These are phyloP conservation scores for Aspergillus aculeatinus DNA, from an alignment of 2,329 filamentous ascomycete species.

Conservation along the genomic window DNA sequence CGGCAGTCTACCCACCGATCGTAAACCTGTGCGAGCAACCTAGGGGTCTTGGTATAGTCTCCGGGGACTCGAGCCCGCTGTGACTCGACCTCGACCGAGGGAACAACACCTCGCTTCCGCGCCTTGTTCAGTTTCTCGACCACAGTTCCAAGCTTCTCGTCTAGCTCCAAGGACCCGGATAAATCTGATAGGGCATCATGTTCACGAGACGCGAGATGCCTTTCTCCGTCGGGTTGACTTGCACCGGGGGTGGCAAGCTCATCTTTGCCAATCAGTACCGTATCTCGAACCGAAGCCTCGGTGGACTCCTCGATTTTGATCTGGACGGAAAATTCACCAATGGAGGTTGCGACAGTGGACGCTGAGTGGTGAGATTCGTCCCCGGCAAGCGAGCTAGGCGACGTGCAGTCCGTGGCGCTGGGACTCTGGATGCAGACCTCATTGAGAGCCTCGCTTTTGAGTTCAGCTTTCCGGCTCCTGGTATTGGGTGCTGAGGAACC, in stretches of 20 bases:
- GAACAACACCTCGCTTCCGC: slow-evolving; percentile 31
- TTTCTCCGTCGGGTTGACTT: slow-evolving; percentile 13
- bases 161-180: slow-evolving; percentile 28
- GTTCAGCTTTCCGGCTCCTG: neutral
- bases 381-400: slow-evolving; percentile 26
- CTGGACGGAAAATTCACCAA: slow-evolving; percentile 25
- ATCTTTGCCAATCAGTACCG: neutral
- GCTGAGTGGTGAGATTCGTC: slow-evolving; percentile 35
- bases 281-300: slow-evolving; percentile 9
- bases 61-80: slow-evolving; percentile 59
- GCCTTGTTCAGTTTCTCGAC: slow-evolving; percentile 22
- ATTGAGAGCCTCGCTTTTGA: slow-evolving; percentile 5
- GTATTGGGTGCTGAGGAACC: neutral
- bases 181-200: slow-evolving; percentile 26
- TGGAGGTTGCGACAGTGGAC: slow-evolving; percentile 40
- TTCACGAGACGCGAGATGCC: slow-evolving; percentile 19
- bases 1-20: slow-evolving; percentile 85
- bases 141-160: slow-evolving; percentile 26
- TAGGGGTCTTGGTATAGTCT: slow-evolving; percentile 78
- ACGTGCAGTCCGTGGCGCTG: slow-evolving; percentile 25
- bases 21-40: slow-evolving; percentile 73
- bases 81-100: slow-evolving; percentile 40
- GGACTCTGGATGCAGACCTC: slow-evolving; percentile 12
- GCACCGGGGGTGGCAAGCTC: slow-evolving; percentile 6
- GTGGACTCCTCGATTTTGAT: slow-evolving; percentile 22